A percentile compares a stretch with the other conserved stretches of the same genome.
Conservation (phyloP, 192 early-diverging fungal genomes). For the Oehlia diaphana region DNA sequence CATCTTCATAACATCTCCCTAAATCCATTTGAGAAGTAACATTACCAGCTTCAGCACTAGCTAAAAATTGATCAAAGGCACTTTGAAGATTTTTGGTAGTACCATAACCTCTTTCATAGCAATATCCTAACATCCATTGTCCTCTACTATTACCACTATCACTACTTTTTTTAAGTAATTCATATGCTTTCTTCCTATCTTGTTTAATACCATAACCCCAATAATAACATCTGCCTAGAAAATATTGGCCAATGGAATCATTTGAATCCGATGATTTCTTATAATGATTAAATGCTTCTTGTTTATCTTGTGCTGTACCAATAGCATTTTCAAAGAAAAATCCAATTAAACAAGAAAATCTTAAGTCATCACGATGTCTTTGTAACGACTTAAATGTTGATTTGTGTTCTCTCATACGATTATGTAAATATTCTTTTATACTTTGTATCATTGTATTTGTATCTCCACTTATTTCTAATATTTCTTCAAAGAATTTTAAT, state of each 20-base stretch:
- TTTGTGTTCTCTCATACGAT: conserved; percentile 10
- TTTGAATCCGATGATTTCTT: background rate
- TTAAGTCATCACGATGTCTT: background rate
- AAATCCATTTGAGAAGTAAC: conserved; percentile 74
- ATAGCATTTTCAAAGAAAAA: conserved; percentile 1
- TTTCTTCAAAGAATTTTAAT: conserved; percentile 7
- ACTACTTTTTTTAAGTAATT: background rate
- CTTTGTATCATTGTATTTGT: background rate
- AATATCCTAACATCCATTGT: conserved; percentile 7
- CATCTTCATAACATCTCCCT: conserved; percentile 67
- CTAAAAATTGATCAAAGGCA: background rate
- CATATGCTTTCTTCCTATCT: background rate
- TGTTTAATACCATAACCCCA: background rate
- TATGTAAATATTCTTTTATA: conserved; percentile 12
- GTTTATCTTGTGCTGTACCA: conserved; percentile 14
- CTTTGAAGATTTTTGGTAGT: background rate
- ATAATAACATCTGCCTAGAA: conserved; percentile 8
- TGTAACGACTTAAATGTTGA: background rate
- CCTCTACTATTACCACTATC: background rate
- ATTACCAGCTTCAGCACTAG: conserved; percentile 55
- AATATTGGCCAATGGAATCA: conserved; percentile 7
- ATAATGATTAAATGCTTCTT: background rate
- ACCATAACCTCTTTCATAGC: conserved; percentile 9
- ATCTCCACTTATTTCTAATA: conserved; percentile 6
- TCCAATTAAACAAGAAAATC: background rate